Evolutionary conservation across 2,329 filamentous ascomycete species (phyloP).

Genomic region (Coniochaeta sp.): DNA sequence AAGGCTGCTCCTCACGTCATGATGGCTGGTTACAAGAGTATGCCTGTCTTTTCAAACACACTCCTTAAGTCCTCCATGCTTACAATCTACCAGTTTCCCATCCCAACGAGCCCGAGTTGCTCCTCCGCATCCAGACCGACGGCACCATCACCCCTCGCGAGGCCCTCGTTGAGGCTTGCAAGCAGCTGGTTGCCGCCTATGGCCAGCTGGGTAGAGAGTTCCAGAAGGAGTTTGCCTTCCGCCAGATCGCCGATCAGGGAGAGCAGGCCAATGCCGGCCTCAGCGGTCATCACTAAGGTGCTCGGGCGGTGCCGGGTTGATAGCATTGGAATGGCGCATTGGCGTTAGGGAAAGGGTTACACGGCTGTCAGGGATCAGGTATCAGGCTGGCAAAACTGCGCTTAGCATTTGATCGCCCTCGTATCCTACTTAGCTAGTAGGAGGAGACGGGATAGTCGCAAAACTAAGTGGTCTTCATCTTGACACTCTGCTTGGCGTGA

Average conservation of each 20-base stretch:
- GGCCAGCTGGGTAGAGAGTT: slow-evolving; percentile 50
- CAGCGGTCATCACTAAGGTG: neutral
- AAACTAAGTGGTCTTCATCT: neutral
- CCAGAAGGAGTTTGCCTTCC: slow-evolving; percentile 20
- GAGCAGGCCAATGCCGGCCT: slow-evolving; percentile 45
- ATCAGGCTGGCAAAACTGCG: neutral
- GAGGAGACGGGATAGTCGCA: neutral
- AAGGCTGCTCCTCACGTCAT: slow-evolving; percentile 76
- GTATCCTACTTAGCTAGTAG: neutral
- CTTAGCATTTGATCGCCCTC: neutral
- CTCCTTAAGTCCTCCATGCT: neutral
- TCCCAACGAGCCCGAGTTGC: slow-evolving; percentile 53
- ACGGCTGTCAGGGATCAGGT: neutral
- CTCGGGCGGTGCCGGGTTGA: neutral
- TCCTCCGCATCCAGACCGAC: slow-evolving; percentile 85
- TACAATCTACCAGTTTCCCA: slow-evolving; percentile 38
- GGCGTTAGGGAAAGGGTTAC: neutral
- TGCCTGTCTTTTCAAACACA: slow-evolving; percentile 15
- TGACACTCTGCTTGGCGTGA: neutral
- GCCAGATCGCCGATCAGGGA: slow-evolving; percentile 37
- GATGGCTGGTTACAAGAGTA: slow-evolving; percentile 89
- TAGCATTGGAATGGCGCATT: neutral
- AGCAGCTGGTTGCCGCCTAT: slow-evolving; percentile 75
- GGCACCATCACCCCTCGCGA: slow-evolving; percentile 84
- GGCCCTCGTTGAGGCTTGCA: slow-evolving; percentile 72